Evolutionary conservation across 371 early-diverging fungal genomes (phyloP), one percentile per base, ranked within the genome.

Genomic region (Mitosporidium daphniae): DNA sequence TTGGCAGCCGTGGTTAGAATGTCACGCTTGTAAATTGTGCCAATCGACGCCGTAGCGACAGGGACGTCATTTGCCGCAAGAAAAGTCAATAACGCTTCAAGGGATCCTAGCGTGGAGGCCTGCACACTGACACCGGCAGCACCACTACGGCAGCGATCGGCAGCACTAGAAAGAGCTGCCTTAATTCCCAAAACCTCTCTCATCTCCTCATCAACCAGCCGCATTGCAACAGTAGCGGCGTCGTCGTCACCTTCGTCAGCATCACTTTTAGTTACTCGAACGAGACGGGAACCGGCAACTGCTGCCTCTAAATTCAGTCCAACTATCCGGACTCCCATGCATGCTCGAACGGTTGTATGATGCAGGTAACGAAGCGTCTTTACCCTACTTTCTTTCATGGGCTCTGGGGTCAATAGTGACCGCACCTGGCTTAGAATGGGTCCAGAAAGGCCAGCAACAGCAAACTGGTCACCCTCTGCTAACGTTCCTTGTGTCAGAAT

Each of bases 71-170:
- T 61, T 12, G 58, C 51, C 29, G 66, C 65, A 47, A 98, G 50
- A 59, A 95, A 91, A 26, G 71, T 64, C 26, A 95, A 51, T 32
- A 98, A 55, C 8, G 99, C 99, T 55, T 98, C 98, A 25, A 98
- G 55, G 1, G 97, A 86, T 32, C 99, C 99, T 17, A 97, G 54
- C 11, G 97, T 98, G 9, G 82, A 78, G 2, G 98, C 93, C 41
- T 91, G 94, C 8, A 93, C 93, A 54, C 80, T 80, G 17, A 95
- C 94, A 50, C 99, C 99, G 19, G 54, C 55, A 8, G 73, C 77
- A n/a, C n/a, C n/a, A n/a, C n/a, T n/a, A n/a, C n/a, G n/a, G 26
- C 61, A 51, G 35, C 63, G 74, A 37, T 80, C 69, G 28, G 80
- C 57, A 17, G 62, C 51, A 15, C 58, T 50, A 47, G 62, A 45